Conservation (phyloP, 495 filamentous ascomycete genomes). For the Lophium mytilinum region DNA sequence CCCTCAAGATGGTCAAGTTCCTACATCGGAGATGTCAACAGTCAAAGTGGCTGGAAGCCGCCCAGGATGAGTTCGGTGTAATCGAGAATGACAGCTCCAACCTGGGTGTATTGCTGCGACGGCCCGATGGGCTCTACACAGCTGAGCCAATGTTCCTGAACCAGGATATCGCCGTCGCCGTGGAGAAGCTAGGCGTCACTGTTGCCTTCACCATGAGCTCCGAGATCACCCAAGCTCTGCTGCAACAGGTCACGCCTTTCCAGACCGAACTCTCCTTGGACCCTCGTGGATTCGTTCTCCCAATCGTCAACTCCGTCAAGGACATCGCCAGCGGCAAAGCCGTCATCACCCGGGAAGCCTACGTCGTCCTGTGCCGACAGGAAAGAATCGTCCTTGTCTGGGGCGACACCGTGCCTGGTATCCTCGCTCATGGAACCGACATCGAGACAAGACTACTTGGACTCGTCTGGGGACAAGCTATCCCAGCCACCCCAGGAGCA, state of each 20-base stretch:
- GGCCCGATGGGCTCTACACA: slow-evolving; percentile 19
- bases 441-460: slow-evolving; percentile 32
- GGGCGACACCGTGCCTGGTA: slow-evolving; percentile 33
- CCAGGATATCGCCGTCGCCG: slow-evolving; percentile 21
- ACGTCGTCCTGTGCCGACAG: slow-evolving; percentile 30
- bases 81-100: slow-evolving; percentile 14
- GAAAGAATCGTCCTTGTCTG: slow-evolving; percentile 36
- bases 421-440: slow-evolving; percentile 32
- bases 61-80: slow-evolving; percentile 20
- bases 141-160: slow-evolving; percentile 23
- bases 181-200: slow-evolving; percentile 24
- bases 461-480: slow-evolving; percentile 23
- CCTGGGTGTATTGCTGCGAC: slow-evolving; percentile 18
- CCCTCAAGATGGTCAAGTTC: slow-evolving; percentile 20
- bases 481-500: slow-evolving; percentile 8
- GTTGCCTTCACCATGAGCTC: slow-evolving; percentile 38
- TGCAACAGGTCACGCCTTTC: slow-evolving; percentile 29
- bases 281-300: slow-evolving; percentile 27
- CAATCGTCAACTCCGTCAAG: slow-evolving; percentile 31
- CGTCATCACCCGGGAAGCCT: slow-evolving; percentile 24
- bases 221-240: slow-evolving; percentile 30
- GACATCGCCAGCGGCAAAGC: slow-evolving; percentile 20
- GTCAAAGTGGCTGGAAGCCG: slow-evolving; percentile 21
- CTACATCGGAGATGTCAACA: slow-evolving; percentile 16
- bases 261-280: slow-evolving; percentile 33